Evolutionary conservation across 2,329 filamentous ascomycete genomes (phyloP), one percentile per base, ranked within the genome.

Genomic region (Cladosporium sp.): DNA sequence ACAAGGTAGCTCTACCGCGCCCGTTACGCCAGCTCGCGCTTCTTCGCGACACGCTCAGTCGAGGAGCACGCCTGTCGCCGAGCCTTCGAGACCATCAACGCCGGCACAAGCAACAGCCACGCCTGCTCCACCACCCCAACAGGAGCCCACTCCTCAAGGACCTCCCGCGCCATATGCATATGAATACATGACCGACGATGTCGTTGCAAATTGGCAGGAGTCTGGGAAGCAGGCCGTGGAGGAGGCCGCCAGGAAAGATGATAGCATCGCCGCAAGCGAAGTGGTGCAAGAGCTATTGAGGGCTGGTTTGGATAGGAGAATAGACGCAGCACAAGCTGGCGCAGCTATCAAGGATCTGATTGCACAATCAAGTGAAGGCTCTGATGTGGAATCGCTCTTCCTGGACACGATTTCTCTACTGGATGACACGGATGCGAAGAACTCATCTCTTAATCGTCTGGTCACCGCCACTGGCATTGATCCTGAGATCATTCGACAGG

Each of bases 271-370:
- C 65, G 80, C 96, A 43, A 88, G 89, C 32, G 85, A 85, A 16
- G 81, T 97, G 25, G 92, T 93, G 70, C 92, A 97, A 79, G 95
- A 99, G 76, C 85, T 97, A 43, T 86, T 95, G 39, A 88, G 89
- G 67, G 88, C 91, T 36, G 88, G 89, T 21, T 79, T 96, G 14
- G 89, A 92, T 73, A 85, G 84, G 49, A 86, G 88, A 58, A 78
- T 97, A 54, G 82, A 85, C 46, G 83, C 91, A 2, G 76, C 78
- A 6, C 90, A 93, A 71, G 89, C 91, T 57, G 94, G 93, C 28
- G 80, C 79, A 23, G 85, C 88, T 64, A 84, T 97, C 65, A 90
- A 89, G 73, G 88, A 93, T 67, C 90, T 97, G 28, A 80, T 96
- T 34, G 85, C 85, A 21, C 82, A 84, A 62, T 80, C 83, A 69